Percentiles rank a stretch among this genome's conserved stretches.
These are phyloP conservation scores for Asterionellopsis glacialis DNA, from an alignment of 108 stramenopile genomes.

Conservation along the genomic window DNA sequence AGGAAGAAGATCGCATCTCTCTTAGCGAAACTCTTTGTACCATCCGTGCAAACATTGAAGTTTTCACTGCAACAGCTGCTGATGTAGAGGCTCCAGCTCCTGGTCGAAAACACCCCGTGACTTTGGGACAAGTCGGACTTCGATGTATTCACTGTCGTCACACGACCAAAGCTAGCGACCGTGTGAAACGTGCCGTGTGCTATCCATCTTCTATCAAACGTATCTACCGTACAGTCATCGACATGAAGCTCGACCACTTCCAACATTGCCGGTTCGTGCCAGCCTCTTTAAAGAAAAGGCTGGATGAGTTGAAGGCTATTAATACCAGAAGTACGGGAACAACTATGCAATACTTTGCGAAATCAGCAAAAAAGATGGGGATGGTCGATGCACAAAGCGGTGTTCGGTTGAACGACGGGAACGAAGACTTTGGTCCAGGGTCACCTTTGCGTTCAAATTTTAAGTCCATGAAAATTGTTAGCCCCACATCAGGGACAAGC, in stretches of 20 bases:
- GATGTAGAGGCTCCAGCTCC: slow-evolving; percentile 89
- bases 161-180: slow-evolving; percentile 45
- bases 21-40: slow-evolving; percentile 83
- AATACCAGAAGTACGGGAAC: slow-evolving; percentile 84
- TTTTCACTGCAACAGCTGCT: slow-evolving; percentile 73
- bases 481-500: neutral
- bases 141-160: slow-evolving; percentile 86
- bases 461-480: neutral
- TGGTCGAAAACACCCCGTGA: slow-evolving; percentile 79
- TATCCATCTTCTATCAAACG: slow-evolving; percentile 84
- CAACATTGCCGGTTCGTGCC: slow-evolving; percentile 78
- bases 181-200: slow-evolving; percentile 87
- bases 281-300: slow-evolving; percentile 46
- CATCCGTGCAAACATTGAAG: slow-evolving; percentile 85
- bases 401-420: slow-evolving; percentile 40
- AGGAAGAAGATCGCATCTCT: slow-evolving; percentile 80
- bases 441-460: neutral
- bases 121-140: slow-evolving; percentile 81
- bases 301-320: slow-evolving; percentile 62
- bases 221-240: slow-evolving; percentile 88
- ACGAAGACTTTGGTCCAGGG: neutral
- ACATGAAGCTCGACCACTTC: slow-evolving; percentile 91
- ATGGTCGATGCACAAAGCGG: slow-evolving; percentile 75
- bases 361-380: slow-evolving; percentile 65
- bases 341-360: slow-evolving; percentile 88